Evolutionary conservation across 202 grass and related monocot genomes (phyloP), one percentile per base, ranked within the genome.

Genomic region (Setaria viridis): DNA sequence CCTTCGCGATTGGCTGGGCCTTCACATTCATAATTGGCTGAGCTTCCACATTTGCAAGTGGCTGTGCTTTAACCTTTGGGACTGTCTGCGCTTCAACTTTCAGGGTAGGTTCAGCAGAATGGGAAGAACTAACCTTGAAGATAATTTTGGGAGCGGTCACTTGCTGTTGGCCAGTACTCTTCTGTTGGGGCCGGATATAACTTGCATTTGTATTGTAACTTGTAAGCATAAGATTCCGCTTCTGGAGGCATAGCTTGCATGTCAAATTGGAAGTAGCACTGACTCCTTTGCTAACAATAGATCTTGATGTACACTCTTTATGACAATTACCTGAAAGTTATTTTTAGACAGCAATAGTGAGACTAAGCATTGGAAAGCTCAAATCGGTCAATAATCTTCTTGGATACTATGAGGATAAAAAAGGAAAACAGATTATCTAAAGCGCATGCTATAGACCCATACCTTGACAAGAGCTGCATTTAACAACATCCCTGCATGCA

Each of bases 401-500:
- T 57, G 32, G 85, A 86, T 76, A 80, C 59, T 69, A 51, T 19
- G 6, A 32, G 60, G 70, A 37, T 29, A 64, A 65, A 63, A 82
- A 14, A 20, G 29, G 46, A 62, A 85, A 80, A 32, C 5, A 76
- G 15, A 70, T 0, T 14, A 50, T n/a, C 57, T 70, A 64, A 67
- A 45, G 48, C 33, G 63, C 20, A 54, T 65, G 58, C 12, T 17
- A 74, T 70, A 55, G 86, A 81, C 70, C 17, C 84, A 81, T 89
- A 98, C 96, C 96, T 99, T 94, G 86, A 90, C 96, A 99, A 83
- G 90, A 86, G 73, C 33, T 86, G 80, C 96, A 99, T 88, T 84
- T 91, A 33, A 92, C 68, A 47, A 88, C 82, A 85, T 95, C 90
- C 88, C 96, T 99, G 80, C 82, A 90, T 76, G 29, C 56, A 51